A percentile compares a stretch with the other conserved stretches of the same genome.
Conservation (phyloP, 1,284 basidiomycete species). For the Ganoderma lingzhi region DNA sequence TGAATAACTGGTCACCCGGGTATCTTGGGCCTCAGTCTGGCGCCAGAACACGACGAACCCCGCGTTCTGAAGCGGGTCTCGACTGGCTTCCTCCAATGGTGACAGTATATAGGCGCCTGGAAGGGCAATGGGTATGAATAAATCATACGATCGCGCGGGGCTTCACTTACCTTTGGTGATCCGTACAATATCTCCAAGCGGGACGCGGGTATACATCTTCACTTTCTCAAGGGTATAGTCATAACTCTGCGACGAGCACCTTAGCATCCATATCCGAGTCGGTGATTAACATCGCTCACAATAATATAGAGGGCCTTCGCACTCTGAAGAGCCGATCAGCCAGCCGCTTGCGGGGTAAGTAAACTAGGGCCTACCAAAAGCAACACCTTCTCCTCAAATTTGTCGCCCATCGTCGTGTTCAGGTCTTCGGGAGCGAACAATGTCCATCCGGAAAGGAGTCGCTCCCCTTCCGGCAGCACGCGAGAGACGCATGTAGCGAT, state of each 20-base stretch:
- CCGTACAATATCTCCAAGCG: slow-evolving; percentile 83
- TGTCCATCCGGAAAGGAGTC: slow-evolving; percentile 89
- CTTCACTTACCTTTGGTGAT: slow-evolving; percentile 76
- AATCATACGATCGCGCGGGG: slow-evolving; percentile 6
- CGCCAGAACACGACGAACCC: slow-evolving; percentile 86
- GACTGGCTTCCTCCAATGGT: slow-evolving; percentile 88
- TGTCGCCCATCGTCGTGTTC: slow-evolving; percentile 74
- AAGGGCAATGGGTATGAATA: slow-evolving; percentile 16
- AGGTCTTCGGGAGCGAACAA: slow-evolving; percentile 85
- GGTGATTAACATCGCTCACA: slow-evolving; percentile 46
- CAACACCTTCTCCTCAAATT: slow-evolving; percentile 93
- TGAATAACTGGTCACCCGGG: slow-evolving; percentile 85
- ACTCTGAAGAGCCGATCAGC: slow-evolving; percentile 50
- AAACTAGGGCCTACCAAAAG: slow-evolving; percentile 69
- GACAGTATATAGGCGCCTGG: slow-evolving; percentile 91
- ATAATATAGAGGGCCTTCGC: slow-evolving; percentile 72
- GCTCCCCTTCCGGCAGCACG: slow-evolving; percentile 85
- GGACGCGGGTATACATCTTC: slow-evolving; percentile 88
- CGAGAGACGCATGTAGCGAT: slow-evolving; percentile 88
- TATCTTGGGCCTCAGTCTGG: slow-evolving; percentile 63
- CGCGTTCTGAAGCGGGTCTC: slow-evolving; percentile 86
- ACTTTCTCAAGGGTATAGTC: slow-evolving; percentile 94
- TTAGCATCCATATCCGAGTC: slow-evolving; percentile 19
- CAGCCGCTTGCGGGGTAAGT: slow-evolving; percentile 6
- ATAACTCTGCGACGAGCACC: slow-evolving; percentile 65